Evolutionary conservation across 2,329 filamentous ascomycete genomes (phyloP).

Genomic region (Exserohilum rostratum): DNA sequence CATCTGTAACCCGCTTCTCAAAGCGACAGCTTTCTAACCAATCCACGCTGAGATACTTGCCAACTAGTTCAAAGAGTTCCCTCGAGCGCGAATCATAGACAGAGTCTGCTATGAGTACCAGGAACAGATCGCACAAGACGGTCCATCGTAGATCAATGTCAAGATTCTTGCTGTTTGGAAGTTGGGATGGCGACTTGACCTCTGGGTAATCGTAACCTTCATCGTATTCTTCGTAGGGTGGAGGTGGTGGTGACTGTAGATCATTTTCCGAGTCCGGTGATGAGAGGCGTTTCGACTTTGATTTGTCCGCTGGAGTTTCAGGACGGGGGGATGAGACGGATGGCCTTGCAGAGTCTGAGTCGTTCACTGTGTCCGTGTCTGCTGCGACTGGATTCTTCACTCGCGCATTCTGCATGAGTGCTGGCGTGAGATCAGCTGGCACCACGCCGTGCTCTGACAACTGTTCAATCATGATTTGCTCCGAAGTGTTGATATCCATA

Average conservation of each 20-base stretch:
- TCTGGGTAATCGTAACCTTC: slow-evolving; percentile 78
- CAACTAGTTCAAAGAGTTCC: slow-evolving; percentile 81
- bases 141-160: slow-evolving; percentile 98
- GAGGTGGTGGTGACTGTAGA: slow-evolving; percentile 57
- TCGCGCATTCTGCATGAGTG: slow-evolving; percentile 87
- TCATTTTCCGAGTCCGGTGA: slow-evolving; percentile 39
- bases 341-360: slow-evolving; percentile 40
- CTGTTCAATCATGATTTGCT: slow-evolving; percentile 99
- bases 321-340: slow-evolving; percentile 44
- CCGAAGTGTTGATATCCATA: slow-evolving; percentile 91
- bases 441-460: slow-evolving; percentile 89
- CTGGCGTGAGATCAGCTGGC: slow-evolving; percentile 79
- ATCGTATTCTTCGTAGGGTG: slow-evolving; percentile 65
- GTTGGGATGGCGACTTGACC: slow-evolving; percentile 80
- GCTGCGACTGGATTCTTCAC: slow-evolving; percentile 90
- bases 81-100: slow-evolving; percentile 90
- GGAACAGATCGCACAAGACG: slow-evolving; percentile 91
- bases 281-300: slow-evolving; percentile 40
- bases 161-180: slow-evolving; percentile 80
- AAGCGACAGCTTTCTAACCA: slow-evolving; percentile 96
- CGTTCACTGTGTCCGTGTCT: slow-evolving; percentile 28
- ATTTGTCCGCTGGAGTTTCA: slow-evolving; percentile 25
- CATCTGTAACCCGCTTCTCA: slow-evolving; percentile 95
- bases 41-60: slow-evolving; percentile 76
- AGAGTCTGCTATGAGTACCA: slow-evolving; percentile 95